Evolutionary conservation across 1,139 yeast species (phyloP), one percentile per base, ranked within the genome.

Genomic region (Magnusiomyces sp.): DNA sequence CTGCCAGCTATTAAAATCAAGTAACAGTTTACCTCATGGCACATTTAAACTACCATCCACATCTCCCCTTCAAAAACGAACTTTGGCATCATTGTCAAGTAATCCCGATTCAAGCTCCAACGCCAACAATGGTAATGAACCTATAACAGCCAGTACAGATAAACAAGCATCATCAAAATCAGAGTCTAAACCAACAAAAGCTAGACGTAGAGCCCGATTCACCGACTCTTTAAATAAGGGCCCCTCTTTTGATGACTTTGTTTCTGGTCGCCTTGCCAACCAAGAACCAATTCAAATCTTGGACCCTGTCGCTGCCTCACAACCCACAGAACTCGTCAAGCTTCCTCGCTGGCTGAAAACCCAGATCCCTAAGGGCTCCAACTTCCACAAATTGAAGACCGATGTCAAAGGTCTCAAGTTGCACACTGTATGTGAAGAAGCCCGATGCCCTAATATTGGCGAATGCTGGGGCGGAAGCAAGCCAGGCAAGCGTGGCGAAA

Each of bases 391-490:
- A 59, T 74, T 94, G 58, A 89, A 90, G 63, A 77, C 81, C 44
- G 99, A 94, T 63, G 83, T 94, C 40, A 75, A 90, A 55, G 97
- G 94, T 55, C 71, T 94, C 55, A 88, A 88, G 56, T 72, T 94
- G 50, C 85, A 96, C 40, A 90, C 98, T 0, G 99, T 94, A 32
- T 94, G 99, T 70, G 97, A 92, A 66, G 98, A 92, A 63, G 98
- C 98, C 9, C 83, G 92, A 62, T 94, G 99, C 69, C 99, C 99
- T 17, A 94, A 94, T 65, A 94, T 94, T 54, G 97, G 97, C 48
- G 99, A 94, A 67, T 94, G 99, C 69, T 94, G 99, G 99, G 97
- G 98, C 50, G n/a, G n/a, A n/a, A n/a, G n/a, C n/a, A n/a, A n/a
- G n/a, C n/a, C n/a, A n/a, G n/a, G n/a, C n/a, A n/a, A n/a, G n/a